Evolutionary conservation across 441 rosid genomes (phyloP).

Genomic region (Brassica hybrid): DNA sequence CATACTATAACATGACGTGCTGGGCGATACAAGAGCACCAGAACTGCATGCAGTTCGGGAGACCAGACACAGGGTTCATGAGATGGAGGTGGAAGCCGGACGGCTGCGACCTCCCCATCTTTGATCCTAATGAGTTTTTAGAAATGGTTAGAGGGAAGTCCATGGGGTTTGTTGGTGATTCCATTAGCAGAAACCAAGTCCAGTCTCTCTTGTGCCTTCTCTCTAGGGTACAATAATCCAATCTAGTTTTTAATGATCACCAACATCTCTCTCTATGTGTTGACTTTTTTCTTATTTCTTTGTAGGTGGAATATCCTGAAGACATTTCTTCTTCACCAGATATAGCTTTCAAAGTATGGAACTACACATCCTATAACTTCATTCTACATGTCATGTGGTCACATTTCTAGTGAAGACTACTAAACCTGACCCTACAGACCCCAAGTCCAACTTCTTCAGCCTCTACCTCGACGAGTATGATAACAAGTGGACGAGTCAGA

Average conservation of each 20-base stretch:
- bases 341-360: slow-evolving; percentile 58
- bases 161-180: slow-evolving; percentile 83
- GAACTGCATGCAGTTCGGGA: slow-evolving; percentile 73
- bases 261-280: slow-evolving; percentile 3
- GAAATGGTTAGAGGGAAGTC: slow-evolving; percentile 74
- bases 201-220: slow-evolving; percentile 81
- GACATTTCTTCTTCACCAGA: slow-evolving; percentile 56
- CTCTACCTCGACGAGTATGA: slow-evolving; percentile 72
- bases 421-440: slow-evolving; percentile 62
- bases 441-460: slow-evolving; percentile 49
- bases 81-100: slow-evolving; percentile 89
- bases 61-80: slow-evolving; percentile 72
- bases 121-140: slow-evolving; percentile 62
- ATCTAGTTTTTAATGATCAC: slow-evolving; percentile 15
- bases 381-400: slow-evolving; percentile 73
- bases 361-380: slow-evolving; percentile 59
- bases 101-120: slow-evolving; percentile 64
- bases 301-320: slow-evolving; percentile 62
- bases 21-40: slow-evolving; percentile 68
- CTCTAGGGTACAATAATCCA: slow-evolving; percentile 47
- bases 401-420: slow-evolving; percentile 65
- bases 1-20: slow-evolving; percentile 69
- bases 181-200: slow-evolving; percentile 83
- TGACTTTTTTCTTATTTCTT: slow-evolving; percentile 23
- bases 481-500: slow-evolving; percentile 57